Evolutionary conservation across 768 basidiomycete species (phyloP).

Genomic region (Suillus cothurnatus): DNA sequence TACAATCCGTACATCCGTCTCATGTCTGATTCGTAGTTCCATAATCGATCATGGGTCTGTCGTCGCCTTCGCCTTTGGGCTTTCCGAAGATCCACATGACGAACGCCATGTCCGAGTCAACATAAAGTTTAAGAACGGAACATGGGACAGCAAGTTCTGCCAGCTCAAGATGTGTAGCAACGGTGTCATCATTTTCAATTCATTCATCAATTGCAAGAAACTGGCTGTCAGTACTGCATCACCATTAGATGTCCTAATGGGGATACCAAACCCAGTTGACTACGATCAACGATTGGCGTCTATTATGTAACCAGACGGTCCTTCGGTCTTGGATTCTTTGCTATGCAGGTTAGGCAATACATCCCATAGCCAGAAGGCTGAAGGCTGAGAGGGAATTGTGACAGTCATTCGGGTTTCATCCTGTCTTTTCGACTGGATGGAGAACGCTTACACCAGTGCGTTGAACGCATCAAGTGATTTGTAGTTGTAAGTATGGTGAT

Average conservation of each 20-base stretch:
- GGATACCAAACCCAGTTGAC: conserved; percentile 18
- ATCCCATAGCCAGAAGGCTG: background rate
- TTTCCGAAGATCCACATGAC: conserved; percentile 59
- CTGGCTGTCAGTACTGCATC: conserved; percentile 20
- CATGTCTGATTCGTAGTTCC: background rate
- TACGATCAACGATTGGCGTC: conserved; percentile 34
- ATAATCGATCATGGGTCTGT: conserved; percentile 72
- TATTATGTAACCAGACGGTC: conserved; percentile 34
- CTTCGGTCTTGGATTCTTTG: conserved; percentile 24
- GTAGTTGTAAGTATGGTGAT: background rate
- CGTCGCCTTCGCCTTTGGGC: conserved; percentile 72
- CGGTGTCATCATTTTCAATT: conserved; percentile 23
- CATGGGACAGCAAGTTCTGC: conserved; percentile 50
- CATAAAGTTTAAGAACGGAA: conserved; percentile 84
- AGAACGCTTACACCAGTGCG: background rate
- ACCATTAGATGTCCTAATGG: background rate
- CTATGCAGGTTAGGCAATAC: background rate
- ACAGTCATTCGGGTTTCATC: background rate
- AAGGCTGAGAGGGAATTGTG: background rate
- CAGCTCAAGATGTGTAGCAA: conserved; percentile 64
- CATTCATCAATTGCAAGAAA: conserved; percentile 20
- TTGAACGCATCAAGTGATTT: background rate
- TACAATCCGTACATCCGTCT: conserved; percentile 37
- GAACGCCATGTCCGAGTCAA: conserved; percentile 60
- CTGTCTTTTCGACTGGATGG: background rate